phyloP scores from a whole-genome alignment of 345 rosid genomes.

The Dovyalis caffra region DNA sequence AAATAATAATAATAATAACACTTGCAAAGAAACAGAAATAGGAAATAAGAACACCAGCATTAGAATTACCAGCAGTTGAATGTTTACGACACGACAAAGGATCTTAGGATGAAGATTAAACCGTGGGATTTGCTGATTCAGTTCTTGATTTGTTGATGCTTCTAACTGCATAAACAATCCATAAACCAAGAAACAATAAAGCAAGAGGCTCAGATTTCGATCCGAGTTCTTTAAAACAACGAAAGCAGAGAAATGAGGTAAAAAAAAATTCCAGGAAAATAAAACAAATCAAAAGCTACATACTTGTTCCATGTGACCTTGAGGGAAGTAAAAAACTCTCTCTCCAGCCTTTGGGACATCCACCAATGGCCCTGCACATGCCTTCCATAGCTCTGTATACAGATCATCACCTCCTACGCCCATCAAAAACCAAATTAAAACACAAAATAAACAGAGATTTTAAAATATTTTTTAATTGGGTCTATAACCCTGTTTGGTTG shows the following conservation, averaged over 20 bases:
- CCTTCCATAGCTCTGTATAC: constrained; percentile 75
- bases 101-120: constrained; percentile 75
- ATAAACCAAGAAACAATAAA: constrained; percentile 9
- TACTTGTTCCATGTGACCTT: constrained; percentile 97
- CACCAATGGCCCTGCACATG: constrained; percentile 82
- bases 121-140: constrained; percentile 65
- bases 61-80: constrained; percentile 59
- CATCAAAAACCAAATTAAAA: constrained; percentile 15
- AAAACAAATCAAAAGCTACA: constrained; percentile 4
- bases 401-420: constrained; percentile 48
- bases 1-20: neutral
- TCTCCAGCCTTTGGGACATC: constrained; percentile 62
- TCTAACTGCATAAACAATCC: constrained; percentile 51
- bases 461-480: neutral
- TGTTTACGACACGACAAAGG: constrained; percentile 73
- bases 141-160: constrained; percentile 81
- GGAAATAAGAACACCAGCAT: neutral
- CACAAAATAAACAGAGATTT: neutral
- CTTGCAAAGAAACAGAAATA: neutral
- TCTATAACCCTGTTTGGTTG: constrained; percentile 14
- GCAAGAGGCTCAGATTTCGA: neutral
- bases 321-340: constrained; percentile 83
- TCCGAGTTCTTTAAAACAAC: constrained; percentile 4
- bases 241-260: constrained; percentile 17
- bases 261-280: neutral